Percentiles rank a stretch among this genome's conserved stretches.
These are phyloP conservation scores for Vigna radiata DNA, from an alignment of 306 rosid genomes.

Conservation along the genomic window DNA sequence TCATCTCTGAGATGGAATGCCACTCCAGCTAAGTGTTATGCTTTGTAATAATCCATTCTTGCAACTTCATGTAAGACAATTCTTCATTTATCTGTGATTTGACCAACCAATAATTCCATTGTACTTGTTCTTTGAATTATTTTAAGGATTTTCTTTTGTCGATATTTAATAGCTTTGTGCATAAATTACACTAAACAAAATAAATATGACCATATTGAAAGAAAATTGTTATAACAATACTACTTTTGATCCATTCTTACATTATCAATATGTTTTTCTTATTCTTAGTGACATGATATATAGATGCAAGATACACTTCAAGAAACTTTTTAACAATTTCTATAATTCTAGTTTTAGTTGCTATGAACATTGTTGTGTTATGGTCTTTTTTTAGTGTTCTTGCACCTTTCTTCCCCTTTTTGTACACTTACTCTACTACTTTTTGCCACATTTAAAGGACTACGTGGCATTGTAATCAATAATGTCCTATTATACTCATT, in stretches of 20 bases:
- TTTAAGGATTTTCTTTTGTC: background rate
- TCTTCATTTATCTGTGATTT: background rate
- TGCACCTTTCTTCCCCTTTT: background rate
- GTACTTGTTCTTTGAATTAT: background rate
- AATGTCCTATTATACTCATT: background rate
- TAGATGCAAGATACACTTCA: conserved; percentile 8
- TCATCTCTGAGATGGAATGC: conserved; percentile 52
- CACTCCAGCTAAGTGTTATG: conserved; percentile 25
- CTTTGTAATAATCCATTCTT: background rate
- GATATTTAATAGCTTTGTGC: conserved; percentile 33
- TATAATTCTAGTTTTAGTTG: conserved; percentile 24
- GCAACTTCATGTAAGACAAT: conserved; percentile 48
- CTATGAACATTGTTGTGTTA: conserved; percentile 16
- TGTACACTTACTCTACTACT: background rate
- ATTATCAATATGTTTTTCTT: conserved; percentile 37
- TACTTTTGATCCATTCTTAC: background rate
- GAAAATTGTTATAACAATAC: background rate
- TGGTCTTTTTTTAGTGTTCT: background rate
- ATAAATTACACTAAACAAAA: background rate
- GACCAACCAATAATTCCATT: background rate
- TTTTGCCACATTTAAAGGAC: background rate
- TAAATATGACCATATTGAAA: background rate
- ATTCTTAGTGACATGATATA: background rate
- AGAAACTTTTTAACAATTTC: conserved; percentile 33
- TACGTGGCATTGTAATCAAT: background rate